These are phyloP conservation scores for Diaporthe ampelina DNA, from an alignment of 2,329 filamentous ascomycete genomes.

Conservation along the genomic window DNA sequence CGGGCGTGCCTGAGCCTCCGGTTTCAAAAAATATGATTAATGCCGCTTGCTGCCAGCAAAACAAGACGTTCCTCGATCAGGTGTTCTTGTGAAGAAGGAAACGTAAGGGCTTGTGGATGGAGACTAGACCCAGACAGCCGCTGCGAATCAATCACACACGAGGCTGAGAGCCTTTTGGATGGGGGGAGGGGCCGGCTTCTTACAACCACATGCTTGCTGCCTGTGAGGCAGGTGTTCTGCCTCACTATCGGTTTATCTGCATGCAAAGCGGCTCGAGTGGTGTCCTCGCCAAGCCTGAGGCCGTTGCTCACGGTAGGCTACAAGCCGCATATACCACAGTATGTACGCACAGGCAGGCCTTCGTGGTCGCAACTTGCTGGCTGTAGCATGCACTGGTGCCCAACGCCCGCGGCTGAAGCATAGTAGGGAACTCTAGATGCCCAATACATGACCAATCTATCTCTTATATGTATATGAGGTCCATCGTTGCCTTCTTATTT, in stretches of 20 bases:
- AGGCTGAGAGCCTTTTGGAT: neutral
- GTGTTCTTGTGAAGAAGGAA: neutral
- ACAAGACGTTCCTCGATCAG: neutral
- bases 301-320: neutral
- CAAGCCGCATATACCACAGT: neutral
- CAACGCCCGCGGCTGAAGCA: neutral
- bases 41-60: constrained; percentile 25
- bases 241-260: neutral
- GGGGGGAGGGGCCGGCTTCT: no score
- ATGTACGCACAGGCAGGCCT: no score
- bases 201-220: no score
- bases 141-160: neutral
- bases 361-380: neutral
- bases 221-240: no score
- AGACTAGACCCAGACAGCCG: neutral
- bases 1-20: neutral
- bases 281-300: constrained; percentile 5
- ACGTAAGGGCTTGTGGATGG: neutral
- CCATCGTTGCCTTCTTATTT: constrained; percentile 23
- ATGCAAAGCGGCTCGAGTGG: constrained; percentile 5
- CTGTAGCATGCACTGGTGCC: constrained; percentile 33
- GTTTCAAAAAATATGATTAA: neutral
- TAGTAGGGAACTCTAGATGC: constrained; percentile 1
- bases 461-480: constrained; percentile 20
- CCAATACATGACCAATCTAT: neutral